These are phyloP conservation scores for Hysterium pulicare DNA, from an alignment of 2,329 filamentous ascomycete genomes.

Conservation along the genomic window DNA sequence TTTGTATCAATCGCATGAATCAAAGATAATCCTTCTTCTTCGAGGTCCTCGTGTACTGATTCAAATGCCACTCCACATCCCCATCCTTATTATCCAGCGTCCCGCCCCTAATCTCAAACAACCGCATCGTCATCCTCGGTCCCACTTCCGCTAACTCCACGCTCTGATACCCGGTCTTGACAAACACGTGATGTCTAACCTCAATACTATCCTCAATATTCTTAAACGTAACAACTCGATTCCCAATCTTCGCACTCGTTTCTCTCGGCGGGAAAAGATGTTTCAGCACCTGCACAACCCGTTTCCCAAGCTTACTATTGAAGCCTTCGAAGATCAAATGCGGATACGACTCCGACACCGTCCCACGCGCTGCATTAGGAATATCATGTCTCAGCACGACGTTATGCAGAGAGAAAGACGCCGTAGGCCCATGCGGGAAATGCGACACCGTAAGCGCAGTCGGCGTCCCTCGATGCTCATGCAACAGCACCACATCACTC, in stretches of 20 bases:
- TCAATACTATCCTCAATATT: slow-evolving; percentile 88
- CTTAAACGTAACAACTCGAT: slow-evolving; percentile 86
- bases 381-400: slow-evolving; percentile 92
- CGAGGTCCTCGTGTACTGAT: slow-evolving; percentile 89
- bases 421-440: slow-evolving; percentile 83
- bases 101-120: slow-evolving; percentile 89
- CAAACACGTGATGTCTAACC: slow-evolving; percentile 90
- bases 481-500: slow-evolving; percentile 73
- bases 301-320: slow-evolving; percentile 71
- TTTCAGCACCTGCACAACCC: slow-evolving; percentile 86
- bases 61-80: slow-evolving; percentile 94
- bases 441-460: slow-evolving; percentile 86
- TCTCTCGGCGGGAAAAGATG: slow-evolving; percentile 92
- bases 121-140: slow-evolving; percentile 93
- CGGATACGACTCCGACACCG: slow-evolving; percentile 87
- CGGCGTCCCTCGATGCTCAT: slow-evolving; percentile 89
- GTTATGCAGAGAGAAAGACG: slow-evolving; percentile 86
- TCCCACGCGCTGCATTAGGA: slow-evolving; percentile 79
- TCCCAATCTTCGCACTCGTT: slow-evolving; percentile 73
- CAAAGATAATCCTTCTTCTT: slow-evolving; percentile 94
- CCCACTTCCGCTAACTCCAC: slow-evolving; percentile 68
- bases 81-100: slow-evolving; percentile 93
- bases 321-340: slow-evolving; percentile 97
- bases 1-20: too few relatives aligned
- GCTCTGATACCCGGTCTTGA: slow-evolving; percentile 84